These are phyloP conservation scores for Metarhizium humberi DNA, from an alignment of 2,329 filamentous ascomycete genomes.

Conservation along the genomic window DNA sequence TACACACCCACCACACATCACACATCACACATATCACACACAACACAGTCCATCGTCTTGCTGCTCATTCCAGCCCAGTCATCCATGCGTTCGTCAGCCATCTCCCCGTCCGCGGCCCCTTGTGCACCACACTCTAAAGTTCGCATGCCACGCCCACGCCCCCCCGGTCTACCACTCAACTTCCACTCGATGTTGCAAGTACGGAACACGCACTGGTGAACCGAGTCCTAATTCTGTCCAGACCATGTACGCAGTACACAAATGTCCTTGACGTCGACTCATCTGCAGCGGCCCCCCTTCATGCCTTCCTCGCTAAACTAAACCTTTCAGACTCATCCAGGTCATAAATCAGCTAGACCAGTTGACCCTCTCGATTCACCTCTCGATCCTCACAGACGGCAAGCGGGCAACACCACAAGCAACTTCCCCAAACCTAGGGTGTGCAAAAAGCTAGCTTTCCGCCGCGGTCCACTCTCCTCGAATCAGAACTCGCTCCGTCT, in stretches of 20 bases:
- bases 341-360: neutral
- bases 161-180: neutral
- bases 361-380: too few relatives aligned
- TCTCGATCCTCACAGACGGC: neutral
- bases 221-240: neutral
- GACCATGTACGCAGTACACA: too few relatives aligned
- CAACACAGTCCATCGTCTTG: too few relatives aligned
- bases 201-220: too few relatives aligned
- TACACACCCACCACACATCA: neutral
- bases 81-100: neutral
- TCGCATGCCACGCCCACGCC: neutral
- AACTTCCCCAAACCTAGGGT: neutral
- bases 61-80: neutral
- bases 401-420: neutral
- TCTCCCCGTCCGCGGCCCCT: neutral
- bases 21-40: neutral
- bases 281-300: neutral
- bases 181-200: neutral
- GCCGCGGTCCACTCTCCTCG: neutral
- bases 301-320: neutral
- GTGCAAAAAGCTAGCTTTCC: neutral
- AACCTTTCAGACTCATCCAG: neutral
- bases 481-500: neutral
- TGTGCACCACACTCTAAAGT: neutral
- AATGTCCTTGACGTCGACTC: neutral